Base-by-base conservation (phyloP, 106 monocot genomes). In the Dioscorea alata region DNA sequence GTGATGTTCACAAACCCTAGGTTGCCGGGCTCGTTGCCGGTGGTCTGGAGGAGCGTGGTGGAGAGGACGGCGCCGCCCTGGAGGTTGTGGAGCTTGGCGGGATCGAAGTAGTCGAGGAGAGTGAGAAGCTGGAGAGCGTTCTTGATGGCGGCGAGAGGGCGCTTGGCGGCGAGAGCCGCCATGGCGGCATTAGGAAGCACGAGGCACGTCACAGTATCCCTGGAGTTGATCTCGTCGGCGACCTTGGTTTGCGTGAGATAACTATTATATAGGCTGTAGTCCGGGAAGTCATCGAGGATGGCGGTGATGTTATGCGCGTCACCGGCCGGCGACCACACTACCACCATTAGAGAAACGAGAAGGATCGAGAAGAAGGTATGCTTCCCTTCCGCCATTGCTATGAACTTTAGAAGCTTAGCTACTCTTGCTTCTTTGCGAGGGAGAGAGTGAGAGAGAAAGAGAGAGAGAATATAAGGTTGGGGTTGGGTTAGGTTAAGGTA, bases 1-100 rank as follows among this genome's bases (percentile, higher is more conserved):
- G 92, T 99, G 71, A 99, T 92, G 83, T 99, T 99, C 81, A 99
- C 89, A 87, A 90, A 89, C 13, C 97, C 97, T 24, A 83, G 57
- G 78, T 99, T 79, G 49, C 92, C 97, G 19, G 74, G 63, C 59
- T 80, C 89, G 70, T 84, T 72, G 59, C 97, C 97, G 35, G 97
- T 99, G 75, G 97, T 92, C 75, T 99, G 97, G 74, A 80, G 86
- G 60, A 99, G 83, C 8, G 97, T 92, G 70, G 92, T 90, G 60
- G 89, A 79, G 76, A 99, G 83, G 34, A 80, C 72, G 75, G 97
- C 73, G 64, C 97, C 92, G 31, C 68, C 59, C 64, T 82, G 71
- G 73, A 99, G 71, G 76, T 71, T 71, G 78, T 92, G 92, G 69
- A 99, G 92, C 85, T 99, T 99, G 19, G 76, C 59, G 31, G 82